Base-by-base conservation (phyloP, 2,329 filamentous ascomycete genomes). In the Chrysoporthe cubensis region DNA sequence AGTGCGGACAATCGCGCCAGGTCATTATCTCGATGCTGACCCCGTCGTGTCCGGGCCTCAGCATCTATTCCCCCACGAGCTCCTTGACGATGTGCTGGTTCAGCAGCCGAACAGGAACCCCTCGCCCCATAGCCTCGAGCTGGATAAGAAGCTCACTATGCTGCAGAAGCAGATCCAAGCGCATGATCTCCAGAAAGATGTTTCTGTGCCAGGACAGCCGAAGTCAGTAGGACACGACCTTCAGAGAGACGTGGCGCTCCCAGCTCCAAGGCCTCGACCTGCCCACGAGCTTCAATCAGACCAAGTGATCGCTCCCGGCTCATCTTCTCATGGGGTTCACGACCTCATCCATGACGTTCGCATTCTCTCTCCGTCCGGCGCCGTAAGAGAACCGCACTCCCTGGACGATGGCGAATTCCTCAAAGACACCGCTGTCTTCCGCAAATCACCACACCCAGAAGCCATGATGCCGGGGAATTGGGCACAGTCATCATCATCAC, bases 321-420 rank as follows among this genome's bases (percentile, higher is more conserved):
- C 16, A 26, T 8, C 52, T 43, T 42, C 43, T 54, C 54, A 21
- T n/a, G n/a, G 32, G 34, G 54, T 34, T 13, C 66, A 68, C 42
- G 54, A 68, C 34, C 43, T 68, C 26, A 50, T 46, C 48, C 68
- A 67, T 43, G 68, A 70, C 42, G 68, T 70, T 26, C 68, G 68
- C 34, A 60, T 70, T 16, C 59, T 70, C 43, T 68, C 68, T 21
- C 68, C 68, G 2, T 68, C 66, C 16, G 68, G 68, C 9, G 44
- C 43, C 14, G 63, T 70, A 16, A 66, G 66, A 44, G 16, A 57
- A 14, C 66, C 66, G 11, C 66, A 69, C 16, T 50, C 58, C 1
- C 40, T 68, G 18, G 62, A 65, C 11, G 62, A 59, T 14, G 66
- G 64, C 18, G 68, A 67, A 52, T 16, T 60, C 37, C 56, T 68